Conservation (phyloP, 2,329 filamentous ascomycete genomes). For the Lecanicillium sp. region DNA sequence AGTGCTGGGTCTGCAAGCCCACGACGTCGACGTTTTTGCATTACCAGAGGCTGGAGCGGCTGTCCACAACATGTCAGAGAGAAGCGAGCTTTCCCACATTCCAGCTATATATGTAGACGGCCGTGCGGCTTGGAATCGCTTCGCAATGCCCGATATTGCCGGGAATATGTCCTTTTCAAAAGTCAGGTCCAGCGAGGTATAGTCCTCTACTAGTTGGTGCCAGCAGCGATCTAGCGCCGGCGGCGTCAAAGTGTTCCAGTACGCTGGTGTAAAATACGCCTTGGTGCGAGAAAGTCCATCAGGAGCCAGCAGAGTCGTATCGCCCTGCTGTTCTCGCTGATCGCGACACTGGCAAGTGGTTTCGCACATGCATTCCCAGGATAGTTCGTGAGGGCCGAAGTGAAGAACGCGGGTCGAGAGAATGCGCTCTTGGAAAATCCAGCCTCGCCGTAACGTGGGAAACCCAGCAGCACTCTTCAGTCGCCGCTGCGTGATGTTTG, state of each 20-base stretch:
- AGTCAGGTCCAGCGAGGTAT: conserved; percentile 9
- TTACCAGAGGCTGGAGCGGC: background rate
- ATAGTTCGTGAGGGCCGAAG: conserved; percentile 10
- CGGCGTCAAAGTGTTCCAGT: background rate
- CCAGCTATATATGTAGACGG: conserved; percentile 9
- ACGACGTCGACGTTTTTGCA: background rate
- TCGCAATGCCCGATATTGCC: conserved; percentile 12
- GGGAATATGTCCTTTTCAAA: conserved; percentile 12
- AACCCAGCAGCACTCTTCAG: background rate
- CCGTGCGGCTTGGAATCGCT: conserved; percentile 4
- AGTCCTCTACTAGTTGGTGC: conserved; percentile 11
- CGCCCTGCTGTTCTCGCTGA: background rate
- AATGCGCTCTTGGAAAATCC: conserved; percentile 11
- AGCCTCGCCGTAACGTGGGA: conserved; percentile 10
- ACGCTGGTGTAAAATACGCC: background rate
- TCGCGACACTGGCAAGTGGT: conserved; percentile 9
- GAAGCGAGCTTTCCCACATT: conserved; percentile 8
- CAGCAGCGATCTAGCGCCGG: conserved; percentile 2
- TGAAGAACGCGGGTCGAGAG: conserved; percentile 9
- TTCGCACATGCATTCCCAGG: conserved; percentile 11
- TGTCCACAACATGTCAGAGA: conserved; percentile 10
- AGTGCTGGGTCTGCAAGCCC: conserved; percentile 1
- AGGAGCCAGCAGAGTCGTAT: conserved; percentile 2
- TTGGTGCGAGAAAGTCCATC: conserved; percentile 1
- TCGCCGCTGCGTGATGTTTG: conserved; percentile 8